Evolutionary conservation across 495 filamentous ascomycete genomes (phyloP), one percentile per base, ranked within the genome.

Genomic region (Staphylotrichum longicolle): DNA sequence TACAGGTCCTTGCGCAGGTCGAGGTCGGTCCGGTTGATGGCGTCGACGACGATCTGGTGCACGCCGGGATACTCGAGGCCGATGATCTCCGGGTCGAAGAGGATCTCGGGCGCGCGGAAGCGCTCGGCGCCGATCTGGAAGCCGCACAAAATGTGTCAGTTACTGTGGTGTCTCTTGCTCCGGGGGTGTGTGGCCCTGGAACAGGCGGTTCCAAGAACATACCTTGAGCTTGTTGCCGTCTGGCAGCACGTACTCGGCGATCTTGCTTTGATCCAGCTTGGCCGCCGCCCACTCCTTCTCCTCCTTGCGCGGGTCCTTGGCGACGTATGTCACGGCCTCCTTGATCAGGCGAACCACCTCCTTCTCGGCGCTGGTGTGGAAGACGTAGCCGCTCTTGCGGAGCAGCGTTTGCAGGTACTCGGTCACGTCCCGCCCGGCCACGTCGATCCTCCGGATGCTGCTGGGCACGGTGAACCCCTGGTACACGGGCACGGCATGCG

Each of bases 291-390:
- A 99, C 57, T 99, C 94, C 75, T 96, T 97, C 77, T 98, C 95
- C 69, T 97, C 93, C 66, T 86, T 87, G 70, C 86, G 87, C n/a
- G 91, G 91, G 69, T 99, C 92, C 59, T 89, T 74, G 48, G 95
- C 93, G 20, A 99, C 88, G 67, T 99, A 99, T 53, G 88, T 87
- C 49, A 89, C 84, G 72, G 91, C 88, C 83, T 99, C 94, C 80
- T 99, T 99, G 70, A 98, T 97, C 75, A 90, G 84, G 61, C 93
- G 86, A 54, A 98, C 94, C 37, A 96, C 89, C 78, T 98, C 94
- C 78, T 97, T 97, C 80, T 98, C 94, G 12, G 94, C 94, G 73
- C 91, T 96, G 8, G 94, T 99, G 74, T 97, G 93, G 72, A 99
- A 92, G 33, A 97, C 87, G 69, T 93, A 90, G 33, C 94, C 94